Evolutionary conservation across 768 basidiomycete genomes (phyloP).

Genomic region (Fomitopsis pulvina): DNA sequence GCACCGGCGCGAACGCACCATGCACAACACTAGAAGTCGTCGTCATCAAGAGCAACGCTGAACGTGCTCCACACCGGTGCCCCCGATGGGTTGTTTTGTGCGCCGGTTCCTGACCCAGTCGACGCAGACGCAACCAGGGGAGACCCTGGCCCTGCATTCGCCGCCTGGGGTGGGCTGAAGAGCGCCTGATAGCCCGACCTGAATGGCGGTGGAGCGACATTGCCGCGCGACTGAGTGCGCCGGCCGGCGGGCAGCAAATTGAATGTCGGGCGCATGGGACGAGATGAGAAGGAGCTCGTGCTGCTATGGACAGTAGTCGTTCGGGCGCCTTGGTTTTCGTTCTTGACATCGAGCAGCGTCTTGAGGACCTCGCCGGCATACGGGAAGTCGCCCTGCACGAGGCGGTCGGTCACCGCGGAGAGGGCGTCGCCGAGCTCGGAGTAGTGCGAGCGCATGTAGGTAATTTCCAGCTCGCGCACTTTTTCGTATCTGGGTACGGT

Average conservation of each 20-base stretch:
- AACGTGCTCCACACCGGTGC: not conserved
- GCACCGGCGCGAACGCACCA: too few species aligned
- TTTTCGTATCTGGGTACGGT: slow-evolving; percentile 9
- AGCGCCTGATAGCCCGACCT: not conserved
- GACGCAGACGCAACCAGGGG: not conserved
- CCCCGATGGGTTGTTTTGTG: not conserved
- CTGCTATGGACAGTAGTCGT: not conserved
- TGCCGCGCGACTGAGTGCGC: not conserved
- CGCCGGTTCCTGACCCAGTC: not conserved
- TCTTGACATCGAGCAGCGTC: slow-evolving; percentile 1
- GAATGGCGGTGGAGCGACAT: not conserved
- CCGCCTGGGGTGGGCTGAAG: not conserved
- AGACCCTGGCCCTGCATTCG: not conserved
- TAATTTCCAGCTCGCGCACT: slow-evolving; percentile 10
- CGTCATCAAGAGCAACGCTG: not conserved
- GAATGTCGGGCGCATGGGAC: not conserved
- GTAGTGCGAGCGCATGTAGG: slow-evolving; percentile 6
- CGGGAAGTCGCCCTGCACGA: slow-evolving; percentile 8
- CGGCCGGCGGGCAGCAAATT: not conserved
- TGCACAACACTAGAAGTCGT: not conserved
- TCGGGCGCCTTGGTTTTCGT: not conserved
- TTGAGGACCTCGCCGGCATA: slow-evolving; percentile 6
- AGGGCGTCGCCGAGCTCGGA: slow-evolving; percentile 1
- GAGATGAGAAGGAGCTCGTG: not conserved
- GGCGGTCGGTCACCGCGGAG: not conserved